These are phyloP conservation scores for Pseudogymnoascus sp. DNA, from an alignment of 2,329 filamentous ascomycete genomes.

Conservation along the genomic window DNA sequence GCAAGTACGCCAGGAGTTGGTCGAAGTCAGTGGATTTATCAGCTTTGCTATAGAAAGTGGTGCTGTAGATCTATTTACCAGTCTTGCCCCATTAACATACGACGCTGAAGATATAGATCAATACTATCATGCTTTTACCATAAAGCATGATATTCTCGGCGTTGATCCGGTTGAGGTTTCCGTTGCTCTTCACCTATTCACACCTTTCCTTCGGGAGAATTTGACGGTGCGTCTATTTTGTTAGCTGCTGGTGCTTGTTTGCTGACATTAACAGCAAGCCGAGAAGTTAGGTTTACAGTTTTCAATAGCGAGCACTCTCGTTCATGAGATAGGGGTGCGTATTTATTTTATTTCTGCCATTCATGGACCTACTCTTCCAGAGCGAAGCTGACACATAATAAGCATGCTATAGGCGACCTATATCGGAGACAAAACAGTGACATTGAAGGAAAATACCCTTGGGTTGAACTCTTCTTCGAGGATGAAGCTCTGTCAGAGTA, in stretches of 20 bases:
- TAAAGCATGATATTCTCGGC: not conserved
- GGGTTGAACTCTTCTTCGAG: not conserved
- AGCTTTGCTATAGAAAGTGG: conserved; percentile 6
- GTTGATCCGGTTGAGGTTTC: not conserved
- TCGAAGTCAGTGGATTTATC: not conserved
- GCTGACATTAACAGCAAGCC: not conserved
- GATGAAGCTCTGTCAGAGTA: not conserved
- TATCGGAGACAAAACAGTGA: not conserved
- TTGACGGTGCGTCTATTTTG: not conserved
- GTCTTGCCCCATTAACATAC: not conserved
- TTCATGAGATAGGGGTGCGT: not conserved
- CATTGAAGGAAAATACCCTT: not conserved
- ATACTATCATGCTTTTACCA: not conserved
- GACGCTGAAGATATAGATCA: not conserved
- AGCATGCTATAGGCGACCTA: conserved; percentile 1
- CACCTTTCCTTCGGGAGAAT: not conserved
- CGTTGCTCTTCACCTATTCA: not conserved
- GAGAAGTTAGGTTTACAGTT: not conserved
- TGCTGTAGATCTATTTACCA: not conserved
- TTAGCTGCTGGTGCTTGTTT: not conserved
- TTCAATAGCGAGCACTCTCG: not conserved
- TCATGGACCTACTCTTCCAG: not conserved
- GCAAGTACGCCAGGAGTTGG: not conserved
- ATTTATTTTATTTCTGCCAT: not conserved
- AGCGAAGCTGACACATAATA: not conserved